Percentiles rank a stretch among this genome's conserved stretches.
These are phyloP conservation scores for Geranium brycei DNA, from an alignment of 345 rosid genomes.

Conservation along the genomic window DNA sequence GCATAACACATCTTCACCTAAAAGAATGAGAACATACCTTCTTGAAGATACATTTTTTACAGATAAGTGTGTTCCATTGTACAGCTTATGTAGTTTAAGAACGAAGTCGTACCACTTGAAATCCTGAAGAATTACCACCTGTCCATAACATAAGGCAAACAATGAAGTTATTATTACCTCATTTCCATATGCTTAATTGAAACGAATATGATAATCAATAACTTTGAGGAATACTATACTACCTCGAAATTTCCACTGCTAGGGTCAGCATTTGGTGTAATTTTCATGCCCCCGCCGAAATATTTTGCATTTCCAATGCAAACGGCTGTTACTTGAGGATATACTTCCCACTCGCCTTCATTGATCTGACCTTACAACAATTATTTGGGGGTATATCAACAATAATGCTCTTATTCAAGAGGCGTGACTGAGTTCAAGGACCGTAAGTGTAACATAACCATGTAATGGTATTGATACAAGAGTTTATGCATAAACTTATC, in stretches of 20 bases:
- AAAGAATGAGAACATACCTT: slow-evolving; percentile 27
- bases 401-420: background rate
- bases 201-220: background rate
- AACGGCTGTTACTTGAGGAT: slow-evolving; percentile 69
- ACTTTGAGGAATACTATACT: slow-evolving; percentile 5
- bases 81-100: slow-evolving; percentile 53
- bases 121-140: slow-evolving; percentile 88
- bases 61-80: slow-evolving; percentile 77
- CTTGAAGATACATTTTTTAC: slow-evolving; percentile 60
- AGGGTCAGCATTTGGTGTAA: slow-evolving; percentile 84
- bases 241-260: slow-evolving; percentile 73
- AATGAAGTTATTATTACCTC: slow-evolving; percentile 7
- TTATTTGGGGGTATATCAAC: background rate
- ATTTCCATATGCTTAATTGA: background rate
- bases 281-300: slow-evolving; percentile 98
- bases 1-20: too few relatives aligned
- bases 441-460: background rate
- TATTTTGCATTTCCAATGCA: slow-evolving; percentile 90
- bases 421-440: background rate
- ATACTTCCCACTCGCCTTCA: slow-evolving; percentile 74
- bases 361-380: slow-evolving; percentile 35
- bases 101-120: slow-evolving; percentile 90
- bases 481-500: background rate
- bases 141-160: slow-evolving; percentile 12
- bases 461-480: background rate